These are phyloP conservation scores for Nannizziopsis arthrosporioides DNA, from an alignment of 2,329 filamentous ascomycete species.

Conservation along the genomic window DNA sequence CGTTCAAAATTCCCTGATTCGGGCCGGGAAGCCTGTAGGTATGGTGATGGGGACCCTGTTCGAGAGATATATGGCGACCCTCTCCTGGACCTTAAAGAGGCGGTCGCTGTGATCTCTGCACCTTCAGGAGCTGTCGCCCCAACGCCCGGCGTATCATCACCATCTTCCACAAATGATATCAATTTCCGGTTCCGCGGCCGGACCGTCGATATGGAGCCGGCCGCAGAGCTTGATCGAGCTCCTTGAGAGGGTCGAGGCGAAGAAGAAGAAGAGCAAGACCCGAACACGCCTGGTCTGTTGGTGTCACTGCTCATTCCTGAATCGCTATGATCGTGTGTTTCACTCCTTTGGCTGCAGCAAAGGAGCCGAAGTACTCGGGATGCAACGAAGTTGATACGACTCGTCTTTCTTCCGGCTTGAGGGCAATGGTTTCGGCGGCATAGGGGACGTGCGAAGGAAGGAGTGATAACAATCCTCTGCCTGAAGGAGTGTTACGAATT, in stretches of 20 bases:
- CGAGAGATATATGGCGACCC: constrained; percentile 2
- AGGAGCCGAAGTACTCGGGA: too few species aligned
- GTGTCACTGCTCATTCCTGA: constrained; percentile 34
- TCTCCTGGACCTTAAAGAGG: constrained; percentile 18
- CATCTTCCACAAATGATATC: constrained; percentile 32
- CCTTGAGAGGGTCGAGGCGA: constrained; percentile 19
- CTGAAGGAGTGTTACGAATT: too few species aligned
- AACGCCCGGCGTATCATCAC: constrained; percentile 15
- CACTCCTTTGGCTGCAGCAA: neutral
- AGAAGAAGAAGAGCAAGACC: constrained; percentile 19
- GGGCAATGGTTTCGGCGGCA: too few species aligned
- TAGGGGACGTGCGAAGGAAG: too few species aligned
- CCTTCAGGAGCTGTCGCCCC: neutral
- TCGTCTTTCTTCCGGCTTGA: too few species aligned
- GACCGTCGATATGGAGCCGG: constrained; percentile 23
- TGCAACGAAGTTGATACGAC: too few species aligned
- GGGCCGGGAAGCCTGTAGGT: constrained; percentile 5
- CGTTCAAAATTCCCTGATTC: neutral
- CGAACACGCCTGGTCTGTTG: constrained; percentile 27
- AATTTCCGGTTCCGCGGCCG: constrained; percentile 35
- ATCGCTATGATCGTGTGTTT: neutral
- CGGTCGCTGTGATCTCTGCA: constrained; percentile 31
- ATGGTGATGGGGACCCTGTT: constrained; percentile 13
- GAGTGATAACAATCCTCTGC: too few species aligned
- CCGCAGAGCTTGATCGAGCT: constrained; percentile 22